Percentiles rank a stretch among this genome's conserved stretches.
Conservation (phyloP, 2,329 filamentous ascomycete genomes). For the Cordyceps pruinosa region DNA sequence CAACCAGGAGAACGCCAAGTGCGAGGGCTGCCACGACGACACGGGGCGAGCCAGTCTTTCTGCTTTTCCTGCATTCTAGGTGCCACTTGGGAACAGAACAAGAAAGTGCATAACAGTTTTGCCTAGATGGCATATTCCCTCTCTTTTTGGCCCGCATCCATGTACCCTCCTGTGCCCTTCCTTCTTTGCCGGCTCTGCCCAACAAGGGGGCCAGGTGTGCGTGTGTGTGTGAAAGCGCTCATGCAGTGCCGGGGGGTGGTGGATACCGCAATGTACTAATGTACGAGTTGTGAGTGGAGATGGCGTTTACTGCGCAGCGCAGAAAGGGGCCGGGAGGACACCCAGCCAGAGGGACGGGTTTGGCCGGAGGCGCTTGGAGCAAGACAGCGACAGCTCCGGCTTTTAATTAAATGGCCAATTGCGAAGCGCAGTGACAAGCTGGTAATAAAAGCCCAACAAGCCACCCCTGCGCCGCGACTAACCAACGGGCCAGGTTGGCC, state of each 20-base stretch:
- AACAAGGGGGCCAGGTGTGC: background rate
- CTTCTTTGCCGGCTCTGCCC: background rate
- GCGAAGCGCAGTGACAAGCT: constrained; percentile 24
- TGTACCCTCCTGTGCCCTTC: background rate
- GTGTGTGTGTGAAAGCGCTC: constrained; percentile 8
- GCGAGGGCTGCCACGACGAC: background rate
- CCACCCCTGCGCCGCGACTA: constrained; percentile 42
- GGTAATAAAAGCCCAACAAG: constrained; percentile 37
- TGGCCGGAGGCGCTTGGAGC: constrained; percentile 43
- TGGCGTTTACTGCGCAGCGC: constrained; percentile 10
- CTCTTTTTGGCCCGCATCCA: constrained; percentile 8
- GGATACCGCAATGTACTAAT: constrained; percentile 3
- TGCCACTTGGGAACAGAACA: background rate
- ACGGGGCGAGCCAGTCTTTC: background rate
- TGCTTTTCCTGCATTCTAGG: background rate
- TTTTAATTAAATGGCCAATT: constrained; percentile 49
- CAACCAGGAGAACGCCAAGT: constrained; percentile 15
- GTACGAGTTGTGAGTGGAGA: constrained; percentile 14
- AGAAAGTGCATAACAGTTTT: background rate
- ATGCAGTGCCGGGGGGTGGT: background rate
- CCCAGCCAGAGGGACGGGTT: constrained; percentile 24
- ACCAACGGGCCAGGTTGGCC: constrained; percentile 12
- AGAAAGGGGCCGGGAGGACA: background rate
- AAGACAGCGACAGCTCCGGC: constrained; percentile 39
- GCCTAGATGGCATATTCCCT: constrained; percentile 3